These are phyloP conservation scores for Rosa hybrid DNA, from an alignment of 331 rosid species.

Conservation along the genomic window DNA sequence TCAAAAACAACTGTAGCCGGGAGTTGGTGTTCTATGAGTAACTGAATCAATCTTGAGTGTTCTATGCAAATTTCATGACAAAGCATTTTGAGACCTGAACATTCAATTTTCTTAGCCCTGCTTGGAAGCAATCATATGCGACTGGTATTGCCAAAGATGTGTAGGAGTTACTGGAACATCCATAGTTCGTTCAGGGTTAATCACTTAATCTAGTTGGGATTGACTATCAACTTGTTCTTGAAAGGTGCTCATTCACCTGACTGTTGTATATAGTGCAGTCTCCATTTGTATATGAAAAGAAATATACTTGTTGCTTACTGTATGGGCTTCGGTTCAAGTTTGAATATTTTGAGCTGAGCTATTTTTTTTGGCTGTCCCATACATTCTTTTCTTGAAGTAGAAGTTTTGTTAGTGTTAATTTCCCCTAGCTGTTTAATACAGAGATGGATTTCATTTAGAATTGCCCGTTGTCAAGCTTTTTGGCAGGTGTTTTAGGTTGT, in stretches of 20 bases:
- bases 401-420: background rate
- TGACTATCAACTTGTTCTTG: background rate
- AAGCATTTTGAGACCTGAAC: conserved; percentile 9
- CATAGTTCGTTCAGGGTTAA: background rate
- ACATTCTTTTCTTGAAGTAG: background rate
- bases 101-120: conserved; percentile 2
- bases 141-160: background rate
- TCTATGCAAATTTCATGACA: background rate
- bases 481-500: background rate
- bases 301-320: background rate
- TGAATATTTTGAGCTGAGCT: background rate
- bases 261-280: background rate
- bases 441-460: background rate
- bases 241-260: background rate
- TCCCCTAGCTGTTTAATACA: background rate
- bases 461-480: background rate
- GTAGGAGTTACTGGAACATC: background rate
- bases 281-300: background rate
- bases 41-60: conserved; percentile 31
- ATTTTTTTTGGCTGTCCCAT: too few relatives aligned
- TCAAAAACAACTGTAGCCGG: conserved; percentile 77
- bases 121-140: background rate
- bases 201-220: background rate
- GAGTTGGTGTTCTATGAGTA: conserved; percentile 57
- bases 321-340: background rate